Base-by-base conservation (phyloP, 352 stramenopile species). In the Thraustotheca clavata region DNA sequence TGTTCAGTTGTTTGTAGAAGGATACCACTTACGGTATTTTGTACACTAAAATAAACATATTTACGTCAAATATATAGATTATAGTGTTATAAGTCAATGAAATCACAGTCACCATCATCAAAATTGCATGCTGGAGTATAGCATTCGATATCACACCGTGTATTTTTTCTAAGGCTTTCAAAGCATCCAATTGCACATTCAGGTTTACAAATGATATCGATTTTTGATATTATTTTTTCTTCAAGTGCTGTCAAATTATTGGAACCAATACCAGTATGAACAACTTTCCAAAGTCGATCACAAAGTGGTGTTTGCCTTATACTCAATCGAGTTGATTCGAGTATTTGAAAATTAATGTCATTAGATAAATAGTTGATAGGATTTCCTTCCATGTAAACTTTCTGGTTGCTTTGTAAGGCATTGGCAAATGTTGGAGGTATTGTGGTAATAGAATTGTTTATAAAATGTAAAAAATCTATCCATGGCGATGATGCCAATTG, bases 131-230 rank as follows among this genome's bases (percentile, higher is more conserved):
- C 12, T 2, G 35, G 55, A 6, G 26, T 33, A 26, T 54, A 29
- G 36, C 55, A 62, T 14, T 49, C 55, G 18, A n/a, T 48, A 22
- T 62, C 32, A 41, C 55, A 62, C 16, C 40, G 14, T 18, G 35
- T 62, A 41, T 62, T 62, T 16, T 41, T 41, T 6, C 49, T 3
- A 4, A 48, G 24, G 12, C 18, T 32, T 4, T 46, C 34, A 6
- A 38, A 18, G 33, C 55, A 62, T 4, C 55, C 55, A 20, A 62
- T 27, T 1, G 4, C 33, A 27, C 55, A 62, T 4, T 62, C 33
- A 2, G 34, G 20, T 6, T 7, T 11, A 27, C 55, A 62, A 16
- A 62, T 22, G 4, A 9, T 32, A n/a, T 49, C 38, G 3, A 31
- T 7, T 16, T 3, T 1, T 4, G 5, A 29, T 4, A 32, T 26